These are phyloP conservation scores for Rosa rugosa DNA, from an alignment of 306 rosid species.

Conservation along the genomic window DNA sequence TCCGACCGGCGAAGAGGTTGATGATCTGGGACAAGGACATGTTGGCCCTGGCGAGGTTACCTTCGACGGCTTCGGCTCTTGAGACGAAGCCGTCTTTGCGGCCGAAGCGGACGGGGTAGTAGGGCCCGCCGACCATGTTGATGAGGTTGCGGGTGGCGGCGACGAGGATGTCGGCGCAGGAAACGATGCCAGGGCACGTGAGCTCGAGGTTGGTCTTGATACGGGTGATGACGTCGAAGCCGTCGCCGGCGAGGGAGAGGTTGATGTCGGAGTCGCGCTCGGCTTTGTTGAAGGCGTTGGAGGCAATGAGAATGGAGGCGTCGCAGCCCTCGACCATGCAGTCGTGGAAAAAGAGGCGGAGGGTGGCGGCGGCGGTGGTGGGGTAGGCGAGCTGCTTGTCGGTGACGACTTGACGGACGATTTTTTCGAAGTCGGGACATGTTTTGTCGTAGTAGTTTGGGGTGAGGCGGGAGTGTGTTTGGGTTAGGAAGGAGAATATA, in stretches of 20 bases:
- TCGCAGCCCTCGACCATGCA: slow-evolving; percentile 51
- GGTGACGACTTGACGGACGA: slow-evolving; percentile 10
- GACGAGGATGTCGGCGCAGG: slow-evolving; percentile 48
- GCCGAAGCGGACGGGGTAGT: slow-evolving; percentile 28
- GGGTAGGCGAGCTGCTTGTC: slow-evolving; percentile 45
- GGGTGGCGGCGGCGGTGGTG: slow-evolving; percentile 33
- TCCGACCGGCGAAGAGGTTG: slow-evolving; percentile 41
- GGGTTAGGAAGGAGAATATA: slow-evolving; percentile 10
- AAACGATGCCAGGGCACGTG: slow-evolving; percentile 41
- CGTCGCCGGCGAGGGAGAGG: slow-evolving; percentile 57
- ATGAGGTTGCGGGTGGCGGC: slow-evolving; percentile 36
- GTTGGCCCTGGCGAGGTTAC: slow-evolving; percentile 24
- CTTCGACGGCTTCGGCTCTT: background rate
- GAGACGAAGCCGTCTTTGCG: slow-evolving; percentile 42
- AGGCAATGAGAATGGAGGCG: background rate
- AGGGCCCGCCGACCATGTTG: slow-evolving; percentile 39
- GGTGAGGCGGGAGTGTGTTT: slow-evolving; percentile 28
- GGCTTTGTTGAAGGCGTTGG: slow-evolving; percentile 38
- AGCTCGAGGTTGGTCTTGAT: slow-evolving; percentile 43
- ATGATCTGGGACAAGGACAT: slow-evolving; percentile 42
- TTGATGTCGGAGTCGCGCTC: slow-evolving; percentile 64
- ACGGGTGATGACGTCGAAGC: slow-evolving; percentile 39
- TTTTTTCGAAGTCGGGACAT: slow-evolving; percentile 45
- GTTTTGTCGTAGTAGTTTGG: slow-evolving; percentile 43
- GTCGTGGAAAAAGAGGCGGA: slow-evolving; percentile 60